Evolutionary conservation across 805 yeast genomes (phyloP), one percentile per base, ranked within the genome.

Genomic region (Lipomyces chichibuensis): DNA sequence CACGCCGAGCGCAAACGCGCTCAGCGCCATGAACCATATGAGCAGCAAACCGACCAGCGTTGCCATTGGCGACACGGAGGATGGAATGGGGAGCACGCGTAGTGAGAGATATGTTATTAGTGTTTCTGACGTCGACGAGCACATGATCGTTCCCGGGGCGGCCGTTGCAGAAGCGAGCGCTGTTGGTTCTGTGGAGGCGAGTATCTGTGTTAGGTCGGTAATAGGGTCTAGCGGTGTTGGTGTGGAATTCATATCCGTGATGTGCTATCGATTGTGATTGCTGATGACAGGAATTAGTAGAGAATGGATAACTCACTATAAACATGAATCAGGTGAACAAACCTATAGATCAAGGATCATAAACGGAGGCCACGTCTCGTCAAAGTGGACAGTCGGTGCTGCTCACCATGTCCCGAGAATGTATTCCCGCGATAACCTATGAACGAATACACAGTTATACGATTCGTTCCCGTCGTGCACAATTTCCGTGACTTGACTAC

Each of bases 21-120:
- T 27, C 17, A 60, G 2, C 7, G 27, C 58, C 11, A 53, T 46
- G 2, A 60, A 7, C 66, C 66, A 66, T 2, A 25, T 27, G 13
- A 63, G n/a, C 1, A 59, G 49, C 1, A 43, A 43, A 5, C 49
- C 49, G 23, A 54, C 20, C 20, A n/a, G 13, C 1, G 37, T 8
- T 29, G 35, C 20, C 4, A 17, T 33, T 54, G 33, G 57, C 37
- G 37, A 33, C 35, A 33, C 20, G 25, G 37, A 29, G 17, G 57
- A 20, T 35, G 37, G 33, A 29, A 29, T 6, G 11, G 57, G 20
- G 11, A 54, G 35, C 3, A 17, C 20, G 9, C 37, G 11, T n/a
- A 54, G 33, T n/a, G 33, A 54, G 57, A 54, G 33, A 33, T 54
- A 54, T 54, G 57, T 6, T 8, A 54, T 7, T 17, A 29, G 57